Evolutionary conservation across 2,329 filamentous ascomycete genomes (phyloP), one percentile per base, ranked within the genome.

Genomic region (Ophiostoma novo-ulmi): DNA sequence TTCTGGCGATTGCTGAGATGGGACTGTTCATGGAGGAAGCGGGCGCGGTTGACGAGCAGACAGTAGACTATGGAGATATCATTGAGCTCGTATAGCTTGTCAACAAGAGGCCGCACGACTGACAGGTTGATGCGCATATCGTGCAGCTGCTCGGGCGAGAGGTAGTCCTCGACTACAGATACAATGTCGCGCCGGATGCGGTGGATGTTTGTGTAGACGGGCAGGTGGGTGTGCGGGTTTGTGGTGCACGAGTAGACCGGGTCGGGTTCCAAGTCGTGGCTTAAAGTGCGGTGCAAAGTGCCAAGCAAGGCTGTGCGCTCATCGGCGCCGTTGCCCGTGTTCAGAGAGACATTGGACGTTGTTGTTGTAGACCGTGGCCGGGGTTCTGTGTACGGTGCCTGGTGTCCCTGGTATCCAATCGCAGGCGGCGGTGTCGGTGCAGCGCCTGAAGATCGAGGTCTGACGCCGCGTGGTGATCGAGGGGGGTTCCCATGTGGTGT

Each of bases 1-100:
- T 92, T 94, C 78, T 94, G 91, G 72, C 92, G 88, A 76, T 93
- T 92, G 75, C 87, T 87, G 76, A 91, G 85, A 75, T 90, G 89
- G 13, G 88, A 84, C 78, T 95, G 91, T 78, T 95, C 91, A 70
- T 90, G 85, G 35, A 94, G 82, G 76, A 95, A 95, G 76, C 93
- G 90, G 44, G 88, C 87, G 17, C 91, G 86, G 76, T 96, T 95
- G 74, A 95, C 91, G 31, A 96, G 85, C 72, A 96, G 81, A 77
- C 91, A 94, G 78, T 94, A 95, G 13, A 95, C 91, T 70, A 94
- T 88, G 1, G 91, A 94, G 55, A 94, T 89, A 80, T 95, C 92
- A 72, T 92, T 85, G 71, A 89, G 84, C 75, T 91, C 88, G 77
- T 93, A 95, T 10, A 94, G 85, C 77, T 92, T 90, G 77, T 95